phyloP scores from a whole-genome alignment of 1,139 yeast species.

The Candida freyschussii region DNA sequence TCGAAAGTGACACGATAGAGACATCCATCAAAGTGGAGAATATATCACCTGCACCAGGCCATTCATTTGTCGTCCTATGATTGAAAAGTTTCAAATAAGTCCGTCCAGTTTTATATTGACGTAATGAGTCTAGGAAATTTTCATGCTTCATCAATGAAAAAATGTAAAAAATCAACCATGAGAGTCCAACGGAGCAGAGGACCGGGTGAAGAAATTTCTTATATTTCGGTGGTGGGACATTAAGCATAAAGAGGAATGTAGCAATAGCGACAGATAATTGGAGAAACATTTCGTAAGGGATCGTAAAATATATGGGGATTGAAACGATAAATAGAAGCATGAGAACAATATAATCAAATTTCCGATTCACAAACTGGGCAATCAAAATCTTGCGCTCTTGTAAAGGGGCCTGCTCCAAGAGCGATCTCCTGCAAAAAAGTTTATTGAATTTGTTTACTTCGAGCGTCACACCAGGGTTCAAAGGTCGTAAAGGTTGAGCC shows the following conservation, averaged over 20 bases:
- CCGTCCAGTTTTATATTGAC: conserved; percentile 63
- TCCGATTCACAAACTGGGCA: conserved; percentile 37
- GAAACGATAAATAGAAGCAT: conserved; percentile 45
- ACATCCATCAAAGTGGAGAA: conserved; percentile 68
- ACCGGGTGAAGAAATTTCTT: conserved; percentile 65
- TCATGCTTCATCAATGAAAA: conserved; percentile 50
- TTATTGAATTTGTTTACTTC: conserved; percentile 12
- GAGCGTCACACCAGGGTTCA: conserved; percentile 22
- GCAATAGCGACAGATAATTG: conserved; percentile 49
- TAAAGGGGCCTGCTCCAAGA: conserved; percentile 18
- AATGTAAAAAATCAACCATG: conserved; percentile 59
- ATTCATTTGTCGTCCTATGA: conserved; percentile 28
- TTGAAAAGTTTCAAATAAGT: conserved; percentile 58
- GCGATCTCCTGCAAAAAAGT: conserved; percentile 21
- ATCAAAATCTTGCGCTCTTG: conserved; percentile 19
- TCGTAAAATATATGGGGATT: conserved; percentile 45
- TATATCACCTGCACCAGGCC: conserved; percentile 84
- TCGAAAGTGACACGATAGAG: conserved; percentile 67
- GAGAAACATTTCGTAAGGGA: conserved; percentile 47
- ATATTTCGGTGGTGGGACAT: conserved; percentile 50
- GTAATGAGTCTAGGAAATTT: conserved; percentile 46
- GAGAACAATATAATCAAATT: conserved; percentile 57
- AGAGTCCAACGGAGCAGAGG: conserved; percentile 54
- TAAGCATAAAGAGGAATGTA: conserved; percentile 49
- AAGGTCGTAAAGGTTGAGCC: conserved; percentile 18